Percentiles rank a stretch among this genome's conserved stretches.
Evolutionary conservation across 1,284 basidiomycete species (phyloP).

Genomic region (Tilletia setariae): DNA sequence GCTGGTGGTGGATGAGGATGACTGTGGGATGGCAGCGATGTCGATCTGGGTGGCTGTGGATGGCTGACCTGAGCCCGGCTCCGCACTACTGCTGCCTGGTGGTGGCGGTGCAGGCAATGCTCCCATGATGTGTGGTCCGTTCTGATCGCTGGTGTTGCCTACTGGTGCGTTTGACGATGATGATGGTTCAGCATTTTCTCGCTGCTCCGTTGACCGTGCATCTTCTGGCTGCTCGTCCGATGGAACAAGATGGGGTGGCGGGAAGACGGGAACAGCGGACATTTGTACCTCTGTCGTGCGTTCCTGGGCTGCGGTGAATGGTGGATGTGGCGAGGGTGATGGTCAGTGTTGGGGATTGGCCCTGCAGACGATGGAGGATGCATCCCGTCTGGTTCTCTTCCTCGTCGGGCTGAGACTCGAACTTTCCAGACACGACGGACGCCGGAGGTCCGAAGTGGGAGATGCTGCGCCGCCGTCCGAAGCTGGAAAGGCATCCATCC

Average conservation of each 20-base stretch:
- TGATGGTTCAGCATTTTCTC: neutral
- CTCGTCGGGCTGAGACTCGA: constrained; percentile 24
- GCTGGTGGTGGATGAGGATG: too few relatives aligned
- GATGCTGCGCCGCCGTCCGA: too few relatives aligned
- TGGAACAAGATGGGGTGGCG: constrained; percentile 2
- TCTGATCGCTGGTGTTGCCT: too few relatives aligned
- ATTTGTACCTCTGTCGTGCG: neutral
- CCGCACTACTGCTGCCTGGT: neutral
- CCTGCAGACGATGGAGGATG: constrained; percentile 1
- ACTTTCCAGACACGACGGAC: too few relatives aligned
- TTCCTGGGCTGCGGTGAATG: neutral
- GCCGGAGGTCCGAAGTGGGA: too few relatives aligned
- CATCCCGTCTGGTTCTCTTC: constrained; percentile 23
- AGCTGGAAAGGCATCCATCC: too few relatives aligned
- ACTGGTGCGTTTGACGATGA: too few relatives aligned
- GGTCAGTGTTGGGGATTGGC: constrained; percentile 6
- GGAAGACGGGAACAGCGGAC: neutral
- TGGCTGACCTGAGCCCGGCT: neutral
- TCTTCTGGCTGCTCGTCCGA: neutral
- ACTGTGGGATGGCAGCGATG: neutral
- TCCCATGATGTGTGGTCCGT: neutral
- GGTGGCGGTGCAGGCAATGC: neutral
- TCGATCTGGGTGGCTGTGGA: neutral
- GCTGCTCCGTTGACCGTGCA: neutral
- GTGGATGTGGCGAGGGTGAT: neutral